Percentiles rank a stretch among this genome's conserved stretches.
These are phyloP conservation scores for Wallacemonas sp. DNA, from an alignment of 208 protist species.

Conservation along the genomic window DNA sequence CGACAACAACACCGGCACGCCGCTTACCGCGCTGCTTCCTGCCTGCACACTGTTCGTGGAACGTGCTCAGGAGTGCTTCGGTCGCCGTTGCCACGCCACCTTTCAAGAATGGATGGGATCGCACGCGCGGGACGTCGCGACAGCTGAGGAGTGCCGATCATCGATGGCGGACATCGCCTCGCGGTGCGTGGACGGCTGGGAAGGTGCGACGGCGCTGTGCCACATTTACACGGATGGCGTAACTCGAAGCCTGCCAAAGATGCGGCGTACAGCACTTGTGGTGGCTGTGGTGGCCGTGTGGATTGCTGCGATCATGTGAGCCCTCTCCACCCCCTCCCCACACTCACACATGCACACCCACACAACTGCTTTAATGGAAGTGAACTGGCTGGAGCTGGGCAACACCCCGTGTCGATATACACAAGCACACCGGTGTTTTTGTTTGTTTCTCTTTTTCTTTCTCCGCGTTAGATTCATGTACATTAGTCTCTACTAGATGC, in stretches of 20 bases:
- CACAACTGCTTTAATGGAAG: too few relatives aligned
- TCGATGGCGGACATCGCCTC: constrained; percentile 14
- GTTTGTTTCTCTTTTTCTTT: background rate
- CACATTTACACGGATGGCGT: constrained; percentile 10
- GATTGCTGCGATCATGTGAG: too few relatives aligned
- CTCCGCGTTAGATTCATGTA: constrained; percentile 4
- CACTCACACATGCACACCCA: too few relatives aligned
- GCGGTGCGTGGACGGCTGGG: constrained; percentile 42
- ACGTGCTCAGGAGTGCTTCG: constrained; percentile 32
- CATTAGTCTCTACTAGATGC: background rate
- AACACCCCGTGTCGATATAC: too few relatives aligned
- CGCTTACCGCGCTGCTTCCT: constrained; percentile 5
- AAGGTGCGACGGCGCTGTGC: constrained; percentile 32
- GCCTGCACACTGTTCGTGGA: constrained; percentile 20
- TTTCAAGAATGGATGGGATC: constrained; percentile 18
- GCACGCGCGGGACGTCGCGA: background rate
- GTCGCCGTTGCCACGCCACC: constrained; percentile 20
- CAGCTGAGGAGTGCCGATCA: constrained; percentile 15
- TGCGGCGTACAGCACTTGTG: background rate
- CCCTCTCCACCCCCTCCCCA: too few relatives aligned
- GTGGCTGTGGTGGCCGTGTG: background rate
- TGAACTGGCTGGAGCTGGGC: too few relatives aligned
- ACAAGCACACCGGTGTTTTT: too few relatives aligned
- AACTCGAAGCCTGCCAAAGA: background rate
- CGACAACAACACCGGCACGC: background rate